Conservation (phyloP, 1,139 yeast genomes). For the Nematodospora anomalae region DNA sequence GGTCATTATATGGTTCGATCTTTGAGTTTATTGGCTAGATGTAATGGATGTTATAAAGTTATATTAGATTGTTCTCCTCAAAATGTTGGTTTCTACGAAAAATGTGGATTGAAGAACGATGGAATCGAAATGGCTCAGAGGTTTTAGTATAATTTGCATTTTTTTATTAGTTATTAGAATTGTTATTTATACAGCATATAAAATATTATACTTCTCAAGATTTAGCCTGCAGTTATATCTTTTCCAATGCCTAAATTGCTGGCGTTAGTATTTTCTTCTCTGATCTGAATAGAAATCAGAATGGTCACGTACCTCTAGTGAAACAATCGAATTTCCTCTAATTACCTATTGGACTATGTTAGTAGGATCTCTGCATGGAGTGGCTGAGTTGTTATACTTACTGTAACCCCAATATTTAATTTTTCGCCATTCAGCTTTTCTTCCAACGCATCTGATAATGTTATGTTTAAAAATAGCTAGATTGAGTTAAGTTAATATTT, state of each 20-base stretch:
- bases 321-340: constrained; percentile 62
- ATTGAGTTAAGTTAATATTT: constrained; percentile 19
- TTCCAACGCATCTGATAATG: constrained; percentile 73
- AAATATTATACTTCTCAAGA: not conserved
- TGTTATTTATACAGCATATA: not conserved
- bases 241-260: constrained; percentile 28
- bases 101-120: constrained; percentile 67
- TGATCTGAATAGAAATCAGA: not conserved
- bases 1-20: constrained; percentile 68
- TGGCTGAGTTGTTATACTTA: constrained; percentile 22
- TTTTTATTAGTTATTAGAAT: not conserved
- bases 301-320: constrained; percentile 49
- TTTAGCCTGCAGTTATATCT: constrained; percentile 17
- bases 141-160: constrained; percentile 15
- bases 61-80: constrained; percentile 84
- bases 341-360: constrained; percentile 38
- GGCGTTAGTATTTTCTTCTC: constrained; percentile 26
- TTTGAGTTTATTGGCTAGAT: constrained; percentile 59
- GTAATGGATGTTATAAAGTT: constrained; percentile 77
- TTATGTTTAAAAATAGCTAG: constrained; percentile 66
- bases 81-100: constrained; percentile 83
- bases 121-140: constrained; percentile 72
- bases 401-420: constrained; percentile 56
- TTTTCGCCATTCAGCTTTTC: constrained; percentile 51
- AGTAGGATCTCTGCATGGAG: constrained; percentile 17